Conservation (phyloP, 345 rosid species). For the Acer yangbiense region DNA sequence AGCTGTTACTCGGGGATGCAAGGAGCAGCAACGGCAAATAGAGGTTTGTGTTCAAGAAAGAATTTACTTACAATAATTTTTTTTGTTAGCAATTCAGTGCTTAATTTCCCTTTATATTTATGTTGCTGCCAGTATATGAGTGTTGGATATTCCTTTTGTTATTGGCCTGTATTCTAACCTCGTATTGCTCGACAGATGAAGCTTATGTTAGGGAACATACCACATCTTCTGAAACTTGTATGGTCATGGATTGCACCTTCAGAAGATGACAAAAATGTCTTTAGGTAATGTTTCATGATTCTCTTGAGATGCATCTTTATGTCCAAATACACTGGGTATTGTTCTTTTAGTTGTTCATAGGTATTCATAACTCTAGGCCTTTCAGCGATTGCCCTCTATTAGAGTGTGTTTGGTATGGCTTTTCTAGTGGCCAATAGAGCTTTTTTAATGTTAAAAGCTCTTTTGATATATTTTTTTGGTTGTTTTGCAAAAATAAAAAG, state of each 20-base stretch:
- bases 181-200: constrained; percentile 64
- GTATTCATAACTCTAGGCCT: neutral
- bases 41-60: constrained; percentile 48
- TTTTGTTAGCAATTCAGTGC: neutral
- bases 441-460: no score
- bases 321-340: neutral
- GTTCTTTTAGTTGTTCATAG: neutral
- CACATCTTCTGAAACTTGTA: constrained; percentile 82
- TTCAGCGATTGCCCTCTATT: neutral
- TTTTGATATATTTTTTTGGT: no score
- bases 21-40: constrained; percentile 96
- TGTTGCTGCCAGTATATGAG: neutral
- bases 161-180: constrained; percentile 16
- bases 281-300: constrained; percentile 54
- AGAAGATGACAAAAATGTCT: constrained; percentile 75
- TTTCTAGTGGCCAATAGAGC: no score
- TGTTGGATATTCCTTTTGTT: neutral
- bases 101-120: neutral
- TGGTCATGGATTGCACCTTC: constrained; percentile 98
- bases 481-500: no score
- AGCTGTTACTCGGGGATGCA: constrained; percentile 85
- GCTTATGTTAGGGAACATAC: constrained; percentile 90
- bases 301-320: neutral
- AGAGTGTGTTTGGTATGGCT: no score
- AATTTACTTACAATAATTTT: constrained; percentile 1